These are phyloP conservation scores for Acacia confusa DNA, from an alignment of 306 rosid species.

Conservation along the genomic window DNA sequence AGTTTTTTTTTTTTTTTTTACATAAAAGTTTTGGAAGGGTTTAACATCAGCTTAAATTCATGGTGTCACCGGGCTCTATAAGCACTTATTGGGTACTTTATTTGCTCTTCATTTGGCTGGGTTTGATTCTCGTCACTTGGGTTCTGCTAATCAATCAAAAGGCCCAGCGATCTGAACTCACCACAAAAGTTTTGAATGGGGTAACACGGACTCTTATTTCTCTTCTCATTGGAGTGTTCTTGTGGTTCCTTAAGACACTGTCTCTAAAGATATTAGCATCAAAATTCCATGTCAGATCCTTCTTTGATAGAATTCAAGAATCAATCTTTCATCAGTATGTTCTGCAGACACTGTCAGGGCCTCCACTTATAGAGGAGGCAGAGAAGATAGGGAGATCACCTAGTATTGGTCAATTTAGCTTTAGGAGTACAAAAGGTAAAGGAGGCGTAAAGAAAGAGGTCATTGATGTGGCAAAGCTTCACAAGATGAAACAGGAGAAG, in stretches of 20 bases:
- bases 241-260: slow-evolving; percentile 74
- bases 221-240: slow-evolving; percentile 69
- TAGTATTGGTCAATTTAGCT: slow-evolving; percentile 62
- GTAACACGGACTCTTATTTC: slow-evolving; percentile 75
- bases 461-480: slow-evolving; percentile 79
- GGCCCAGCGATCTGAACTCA: slow-evolving; percentile 46
- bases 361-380: slow-evolving; percentile 66
- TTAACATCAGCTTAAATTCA: no score
- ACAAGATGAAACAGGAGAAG: slow-evolving; percentile 79
- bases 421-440: slow-evolving; percentile 54
- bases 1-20: no score
- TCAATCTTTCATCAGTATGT: slow-evolving; percentile 81
- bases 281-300: slow-evolving; percentile 76
- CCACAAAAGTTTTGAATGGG: slow-evolving; percentile 43
- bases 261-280: slow-evolving; percentile 75
- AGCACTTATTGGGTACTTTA: no score
- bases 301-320: slow-evolving; percentile 92
- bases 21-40: no score
- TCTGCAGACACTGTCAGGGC: slow-evolving; percentile 81
- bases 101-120: slow-evolving; percentile 78
- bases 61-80: no score
- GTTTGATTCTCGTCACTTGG: slow-evolving; percentile 77
- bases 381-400: slow-evolving; percentile 53
- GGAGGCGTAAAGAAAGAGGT: slow-evolving; percentile 49
- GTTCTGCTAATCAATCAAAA: slow-evolving; percentile 54